Conservation (phyloP, 495 filamentous ascomycete genomes). For the Parmelia sp. region DNA sequence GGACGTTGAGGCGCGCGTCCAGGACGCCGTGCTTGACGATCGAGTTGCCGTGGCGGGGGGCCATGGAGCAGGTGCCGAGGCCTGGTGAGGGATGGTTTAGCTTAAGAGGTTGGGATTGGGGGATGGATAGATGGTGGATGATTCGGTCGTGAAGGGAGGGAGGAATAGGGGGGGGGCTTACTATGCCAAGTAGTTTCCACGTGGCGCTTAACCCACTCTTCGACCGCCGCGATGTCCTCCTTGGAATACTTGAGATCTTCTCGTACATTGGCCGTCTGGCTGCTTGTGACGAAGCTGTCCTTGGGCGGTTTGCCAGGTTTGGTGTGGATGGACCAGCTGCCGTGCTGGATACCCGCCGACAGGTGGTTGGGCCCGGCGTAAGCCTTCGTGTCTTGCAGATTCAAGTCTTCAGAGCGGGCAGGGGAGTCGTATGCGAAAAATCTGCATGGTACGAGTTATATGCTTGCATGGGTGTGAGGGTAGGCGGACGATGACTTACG, state of each 20-base stretch:
- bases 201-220: slow-evolving; percentile 72
- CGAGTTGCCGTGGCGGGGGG: slow-evolving; percentile 67
- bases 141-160: too few species aligned
- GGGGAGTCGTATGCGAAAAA: slow-evolving; percentile 62
- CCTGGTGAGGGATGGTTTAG: slow-evolving; percentile 6
- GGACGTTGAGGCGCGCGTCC: slow-evolving; percentile 72
- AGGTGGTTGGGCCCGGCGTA: slow-evolving; percentile 70
- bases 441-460: slow-evolving; percentile 37
- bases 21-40: slow-evolving; percentile 77
- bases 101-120: not conserved
- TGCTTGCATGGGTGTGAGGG: not conserved
- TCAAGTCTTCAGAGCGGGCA: slow-evolving; percentile 64
- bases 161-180: slow-evolving; percentile 32
- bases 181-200: slow-evolving; percentile 78
- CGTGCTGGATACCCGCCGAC: slow-evolving; percentile 62
- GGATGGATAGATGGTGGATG: not conserved
- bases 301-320: slow-evolving; percentile 44
- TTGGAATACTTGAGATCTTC: slow-evolving; percentile 60
- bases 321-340: slow-evolving; percentile 42
- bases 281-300: slow-evolving; percentile 40
- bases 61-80: slow-evolving; percentile 72
- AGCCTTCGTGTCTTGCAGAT: slow-evolving; percentile 63
- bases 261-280: slow-evolving; percentile 48
- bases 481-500: slow-evolving; percentile 27
- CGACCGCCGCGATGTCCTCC: slow-evolving; percentile 61